Percentiles rank a stretch among this genome's conserved stretches.
Conservation (phyloP, 306 rosid species). For the Begonia peltatifolia region DNA sequence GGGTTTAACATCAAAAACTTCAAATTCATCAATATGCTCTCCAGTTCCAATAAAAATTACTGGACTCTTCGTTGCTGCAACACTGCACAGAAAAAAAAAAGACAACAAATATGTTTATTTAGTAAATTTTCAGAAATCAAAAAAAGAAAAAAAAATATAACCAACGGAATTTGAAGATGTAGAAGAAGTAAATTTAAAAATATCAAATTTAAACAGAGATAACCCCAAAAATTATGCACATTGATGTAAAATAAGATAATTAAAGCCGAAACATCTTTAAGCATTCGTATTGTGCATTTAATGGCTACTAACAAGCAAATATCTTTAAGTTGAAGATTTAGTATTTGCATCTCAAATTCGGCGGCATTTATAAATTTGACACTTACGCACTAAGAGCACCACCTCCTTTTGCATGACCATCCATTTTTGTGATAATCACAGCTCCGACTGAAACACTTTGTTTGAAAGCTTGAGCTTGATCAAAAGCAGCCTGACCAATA, state of each 20-base stretch:
- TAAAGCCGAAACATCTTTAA: background rate
- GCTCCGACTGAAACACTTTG: constrained; percentile 84
- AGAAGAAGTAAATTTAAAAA: background rate
- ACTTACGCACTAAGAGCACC: constrained; percentile 87
- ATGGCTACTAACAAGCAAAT: background rate
- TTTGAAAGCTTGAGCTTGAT: constrained; percentile 74
- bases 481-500: constrained; percentile 89
- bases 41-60: constrained; percentile 77
- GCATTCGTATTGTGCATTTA: background rate
- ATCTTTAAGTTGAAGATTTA: background rate
- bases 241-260: background rate
- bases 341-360: too few species aligned
- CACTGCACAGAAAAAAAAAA: constrained; percentile 24
- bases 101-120: constrained; percentile 1
- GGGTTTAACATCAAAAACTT: constrained; percentile 73
- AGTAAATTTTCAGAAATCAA: background rate
- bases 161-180: background rate
- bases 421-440: constrained; percentile 72
- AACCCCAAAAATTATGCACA: background rate
- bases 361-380: background rate
- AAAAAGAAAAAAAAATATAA: background rate
- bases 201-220: background rate
- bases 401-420: constrained; percentile 87
- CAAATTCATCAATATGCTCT: constrained; percentile 85
- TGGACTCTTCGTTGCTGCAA: constrained; percentile 86